Percentiles rank a stretch among this genome's conserved stretches.
These are phyloP conservation scores for Taphrina sp. DNA, from an alignment of 1,139 yeast species.

Conservation along the genomic window DNA sequence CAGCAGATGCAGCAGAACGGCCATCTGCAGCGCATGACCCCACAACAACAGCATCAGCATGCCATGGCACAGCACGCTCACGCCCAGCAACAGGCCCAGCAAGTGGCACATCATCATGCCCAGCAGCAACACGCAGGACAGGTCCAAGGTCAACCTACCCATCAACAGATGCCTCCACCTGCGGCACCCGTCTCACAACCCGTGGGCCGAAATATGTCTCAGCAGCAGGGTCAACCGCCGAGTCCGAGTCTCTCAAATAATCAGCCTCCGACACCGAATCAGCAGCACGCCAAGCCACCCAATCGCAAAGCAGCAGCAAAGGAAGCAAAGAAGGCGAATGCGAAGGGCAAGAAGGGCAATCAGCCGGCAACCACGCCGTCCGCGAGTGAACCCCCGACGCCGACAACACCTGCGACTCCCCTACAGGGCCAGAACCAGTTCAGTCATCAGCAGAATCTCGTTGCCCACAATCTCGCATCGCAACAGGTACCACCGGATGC, in stretches of 20 bases:
- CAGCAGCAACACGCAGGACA: slow-evolving; percentile 33
- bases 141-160: slow-evolving; percentile 29
- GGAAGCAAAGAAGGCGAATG: slow-evolving; percentile 40
- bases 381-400: slow-evolving; percentile 47
- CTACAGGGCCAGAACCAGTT: slow-evolving; percentile 39
- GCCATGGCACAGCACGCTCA: slow-evolving; percentile 19
- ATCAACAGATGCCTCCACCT: slow-evolving; percentile 39
- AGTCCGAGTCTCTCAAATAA: slow-evolving; percentile 44
- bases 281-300: slow-evolving; percentile 49
- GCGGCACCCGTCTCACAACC: slow-evolving; percentile 35
- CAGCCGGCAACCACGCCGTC: slow-evolving; percentile 40
- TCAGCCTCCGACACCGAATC: slow-evolving; percentile 50
- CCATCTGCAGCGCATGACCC: slow-evolving; percentile 41
- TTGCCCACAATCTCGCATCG: not conserved
- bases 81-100: slow-evolving; percentile 36
- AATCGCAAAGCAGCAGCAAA: slow-evolving; percentile 47
- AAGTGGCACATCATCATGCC: slow-evolving; percentile 38
- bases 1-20: slow-evolving; percentile 39
- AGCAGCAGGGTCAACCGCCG: slow-evolving; percentile 39
- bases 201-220: slow-evolving; percentile 35
- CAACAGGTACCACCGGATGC: not conserved
- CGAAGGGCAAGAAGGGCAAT: slow-evolving; percentile 38
- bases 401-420: slow-evolving; percentile 47
- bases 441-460: slow-evolving; percentile 15
- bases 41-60: slow-evolving; percentile 37